Evolutionary conservation across 108 stramenopile genomes (phyloP).

Genomic region (Asterionellopsis glacialis): DNA sequence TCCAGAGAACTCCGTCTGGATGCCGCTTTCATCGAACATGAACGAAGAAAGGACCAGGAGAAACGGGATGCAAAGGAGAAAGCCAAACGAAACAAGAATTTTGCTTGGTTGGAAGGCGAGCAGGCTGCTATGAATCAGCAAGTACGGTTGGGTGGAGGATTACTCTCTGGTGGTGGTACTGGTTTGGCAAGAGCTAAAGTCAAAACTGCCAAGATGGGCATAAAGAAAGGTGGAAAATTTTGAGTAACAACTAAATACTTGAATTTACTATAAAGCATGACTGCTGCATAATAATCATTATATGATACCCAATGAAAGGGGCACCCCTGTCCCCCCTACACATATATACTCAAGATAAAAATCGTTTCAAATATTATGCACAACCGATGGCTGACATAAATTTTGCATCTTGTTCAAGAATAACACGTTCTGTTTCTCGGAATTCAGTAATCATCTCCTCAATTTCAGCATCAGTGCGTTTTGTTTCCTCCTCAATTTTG

Average conservation of each 20-base stretch:
- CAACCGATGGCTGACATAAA: constrained; percentile 3
- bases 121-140: constrained; percentile 91
- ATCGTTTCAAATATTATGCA: no score
- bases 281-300: neutral
- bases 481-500: constrained; percentile 47
- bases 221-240: constrained; percentile 89
- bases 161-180: constrained; percentile 80
- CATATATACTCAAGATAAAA: neutral
- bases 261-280: no score
- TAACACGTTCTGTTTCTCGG: neutral
- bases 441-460: constrained; percentile 15
- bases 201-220: constrained; percentile 70
- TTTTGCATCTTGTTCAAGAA: neutral
- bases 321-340: neutral
- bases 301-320: neutral
- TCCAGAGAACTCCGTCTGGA: constrained; percentile 88
- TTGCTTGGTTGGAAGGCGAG: constrained; percentile 87
- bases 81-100: constrained; percentile 82
- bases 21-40: constrained; percentile 73
- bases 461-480: constrained; percentile 33
- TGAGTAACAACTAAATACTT: constrained; percentile 11
- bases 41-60: constrained; percentile 70
- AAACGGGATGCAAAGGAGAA: constrained; percentile 50
- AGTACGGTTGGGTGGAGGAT: constrained; percentile 77
- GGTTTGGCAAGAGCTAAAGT: constrained; percentile 76